Base-by-base conservation (phyloP, 352 stramenopile species). In the Phytophthora fragariae region DNA sequence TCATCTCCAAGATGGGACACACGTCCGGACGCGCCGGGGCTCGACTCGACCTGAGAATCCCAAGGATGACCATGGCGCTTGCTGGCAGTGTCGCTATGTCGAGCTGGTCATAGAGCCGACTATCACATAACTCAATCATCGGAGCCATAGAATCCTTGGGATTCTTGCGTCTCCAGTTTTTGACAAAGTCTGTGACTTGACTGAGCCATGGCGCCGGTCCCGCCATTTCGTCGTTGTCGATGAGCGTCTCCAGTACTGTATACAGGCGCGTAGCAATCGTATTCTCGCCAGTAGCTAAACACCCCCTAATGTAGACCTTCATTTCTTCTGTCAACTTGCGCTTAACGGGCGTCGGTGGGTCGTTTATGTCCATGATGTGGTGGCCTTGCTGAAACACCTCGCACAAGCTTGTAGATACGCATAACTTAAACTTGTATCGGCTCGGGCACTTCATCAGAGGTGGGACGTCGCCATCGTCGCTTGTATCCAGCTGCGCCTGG, bases 111-210 rank as follows among this genome's bases (percentile, higher is more conserved):
- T 46, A 46, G 37, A 67, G 21, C 15, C 39, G 15, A 5, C 61
- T 35, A 29, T 61, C 61, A 39, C 37, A 68, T 11, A 68, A n/a
- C 50, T 50, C 33, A 44, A 68, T 59, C 50, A 54, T 61, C 9
- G 50, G 35, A 10, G 37, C 37, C 50, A 68, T 56, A 33, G 61
- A 60, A 27, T 61, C 24, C 21, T 46, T 53, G 2, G 61, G 61
- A 21, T 60, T 41, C 2, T 68, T 54, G 21, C 37, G 21, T 21
- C 50, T 68, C 33, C 37, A 61, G 27, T 60, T 68, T 24, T 68
- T 68, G 3, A 68, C 61, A 27, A 61, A 68, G 27, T 60, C 35
- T 9, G 14, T n/a, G 9, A 68, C 33, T 60, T 68, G 21, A 15
- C 5, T 14, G 35, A 56, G 5, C 53, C 19, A 46, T 46, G 11